Percentiles rank a stretch among this genome's conserved stretches.
These are phyloP conservation scores for Cantharellus anzutake DNA, from an alignment of 768 basidiomycete genomes.

Conservation along the genomic window DNA sequence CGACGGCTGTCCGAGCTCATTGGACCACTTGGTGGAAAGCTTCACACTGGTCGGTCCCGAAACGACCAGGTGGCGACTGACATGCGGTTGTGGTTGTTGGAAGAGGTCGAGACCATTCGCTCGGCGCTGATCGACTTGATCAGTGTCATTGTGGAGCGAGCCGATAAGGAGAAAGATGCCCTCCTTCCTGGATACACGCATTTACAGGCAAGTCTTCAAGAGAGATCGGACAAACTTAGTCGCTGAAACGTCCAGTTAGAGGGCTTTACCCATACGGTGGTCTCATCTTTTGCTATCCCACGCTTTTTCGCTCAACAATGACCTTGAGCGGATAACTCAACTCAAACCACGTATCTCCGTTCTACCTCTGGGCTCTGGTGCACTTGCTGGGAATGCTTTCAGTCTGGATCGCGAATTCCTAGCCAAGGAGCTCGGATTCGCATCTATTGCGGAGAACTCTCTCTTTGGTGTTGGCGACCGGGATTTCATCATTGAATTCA, in stretches of 20 bases:
- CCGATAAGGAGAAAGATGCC: conserved; percentile 81
- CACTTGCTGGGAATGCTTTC: conserved; percentile 94
- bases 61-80: conserved; percentile 99
- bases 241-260: conserved; percentile 25
- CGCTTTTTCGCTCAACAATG: conserved; percentile 80
- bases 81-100: conserved; percentile 88
- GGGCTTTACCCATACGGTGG: conserved; percentile 97
- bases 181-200: conserved; percentile 95
- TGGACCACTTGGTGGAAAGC: conserved; percentile 80
- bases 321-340: conserved; percentile 69
- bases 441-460: conserved; percentile 82
- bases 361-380: conserved; percentile 83
- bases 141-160: conserved; percentile 76
- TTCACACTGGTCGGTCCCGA: conserved; percentile 91
- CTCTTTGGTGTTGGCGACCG: conserved; percentile 93
- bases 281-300: conserved; percentile 92
- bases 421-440: conserved; percentile 75
- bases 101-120: conserved; percentile 51
- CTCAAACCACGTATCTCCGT: conserved; percentile 81
- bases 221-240: background rate
- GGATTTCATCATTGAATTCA: conserved; percentile 91
- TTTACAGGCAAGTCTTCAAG: conserved; percentile 40
- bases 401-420: conserved; percentile 85
- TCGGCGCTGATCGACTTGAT: conserved; percentile 55
- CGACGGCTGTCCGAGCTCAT: conserved; percentile 84